Evolutionary conservation across 2,329 filamentous ascomycete genomes (phyloP).

Genomic region (Arachnomyces sp.): DNA sequence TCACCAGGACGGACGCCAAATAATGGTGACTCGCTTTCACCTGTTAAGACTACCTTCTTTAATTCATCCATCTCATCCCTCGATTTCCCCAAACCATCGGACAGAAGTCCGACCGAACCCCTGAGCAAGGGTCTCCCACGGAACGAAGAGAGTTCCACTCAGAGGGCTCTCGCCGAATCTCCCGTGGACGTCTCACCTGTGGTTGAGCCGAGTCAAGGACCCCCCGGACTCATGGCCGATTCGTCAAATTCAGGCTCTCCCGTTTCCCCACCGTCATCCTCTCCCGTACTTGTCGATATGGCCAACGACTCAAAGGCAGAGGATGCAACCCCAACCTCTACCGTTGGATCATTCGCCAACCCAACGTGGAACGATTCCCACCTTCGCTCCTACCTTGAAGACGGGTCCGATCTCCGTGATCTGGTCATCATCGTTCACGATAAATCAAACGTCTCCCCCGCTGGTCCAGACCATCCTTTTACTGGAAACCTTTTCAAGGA

Average conservation of each 20-base stretch:
- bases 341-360: slow-evolving; percentile 48
- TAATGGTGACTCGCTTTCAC: slow-evolving; percentile 9
- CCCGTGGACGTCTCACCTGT: slow-evolving; percentile 58
- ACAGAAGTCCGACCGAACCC: slow-evolving; percentile 12
- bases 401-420: slow-evolving; percentile 80
- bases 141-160: slow-evolving; percentile 16
- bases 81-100: slow-evolving; percentile 12
- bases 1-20: slow-evolving; percentile 15
- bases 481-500: slow-evolving; percentile 74
- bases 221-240: slow-evolving; percentile 62
- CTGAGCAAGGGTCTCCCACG: slow-evolving; percentile 9
- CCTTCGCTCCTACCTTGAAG: slow-evolving; percentile 83
- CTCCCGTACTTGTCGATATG: slow-evolving; percentile 48
- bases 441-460: slow-evolving; percentile 73
- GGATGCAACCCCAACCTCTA: slow-evolving; percentile 43
- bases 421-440: slow-evolving; percentile 88
- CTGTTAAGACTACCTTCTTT: slow-evolving; percentile 7
- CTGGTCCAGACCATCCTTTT: slow-evolving; percentile 76
- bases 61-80: slow-evolving; percentile 4
- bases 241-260: slow-evolving; percentile 57
- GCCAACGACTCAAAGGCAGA: slow-evolving; percentile 12
- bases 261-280: slow-evolving; percentile 54
- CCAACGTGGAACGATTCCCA: slow-evolving; percentile 80
- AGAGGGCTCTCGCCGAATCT: slow-evolving; percentile 57
- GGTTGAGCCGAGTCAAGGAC: slow-evolving; percentile 29